Base-by-base conservation (phyloP, 306 rosid species). In the Calophaca sinica region DNA sequence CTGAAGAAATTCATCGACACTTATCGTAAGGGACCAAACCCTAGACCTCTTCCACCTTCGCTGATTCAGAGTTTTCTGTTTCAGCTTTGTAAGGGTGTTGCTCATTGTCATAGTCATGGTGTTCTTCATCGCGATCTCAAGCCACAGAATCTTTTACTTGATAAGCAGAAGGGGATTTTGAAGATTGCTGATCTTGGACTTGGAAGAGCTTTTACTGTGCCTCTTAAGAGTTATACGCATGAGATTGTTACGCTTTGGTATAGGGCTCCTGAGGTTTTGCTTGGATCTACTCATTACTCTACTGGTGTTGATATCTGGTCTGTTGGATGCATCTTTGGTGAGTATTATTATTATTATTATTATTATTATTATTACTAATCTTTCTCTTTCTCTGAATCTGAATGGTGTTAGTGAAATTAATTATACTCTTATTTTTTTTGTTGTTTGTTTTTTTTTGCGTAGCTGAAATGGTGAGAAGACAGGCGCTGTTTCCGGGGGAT, bases 211-310 rank as follows among this genome's bases (percentile, higher is more conserved):
- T 94, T 94, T 77, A 91, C 98, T 14, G 97, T 94, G 8, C 98
- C 98, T 7, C 88, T 94, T 4, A 94, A 94, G 89, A 90, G 96
- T 70, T 94, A 90, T 71, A 94, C 98, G 9, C 98, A 94, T 57
- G 98, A 94, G 86, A 92, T 94, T 44, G 98, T 94, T 4, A 94
- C 98, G 2, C 98, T 94, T 15, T 94, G 97, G 98, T 94, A 94
- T 6, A 82, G 98, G 29, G 97, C 97, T 0, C 98, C 98, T 0
- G 97, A 94, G 87, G 97, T 94, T 70, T 82, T 94, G 33, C 90
- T 94, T 5, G 98, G 98, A 11, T 87, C 97, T 11, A 79, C 96
- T 2, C 96, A 90, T 50, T 94, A 94, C 80, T 94, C 98, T 62
- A 94, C 98, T 29, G 96, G 86, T 2, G 98, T 94, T 44, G 98